Evolutionary conservation across 257 asterid species (phyloP).

Genomic region (Craterostigma plantagineum): DNA sequence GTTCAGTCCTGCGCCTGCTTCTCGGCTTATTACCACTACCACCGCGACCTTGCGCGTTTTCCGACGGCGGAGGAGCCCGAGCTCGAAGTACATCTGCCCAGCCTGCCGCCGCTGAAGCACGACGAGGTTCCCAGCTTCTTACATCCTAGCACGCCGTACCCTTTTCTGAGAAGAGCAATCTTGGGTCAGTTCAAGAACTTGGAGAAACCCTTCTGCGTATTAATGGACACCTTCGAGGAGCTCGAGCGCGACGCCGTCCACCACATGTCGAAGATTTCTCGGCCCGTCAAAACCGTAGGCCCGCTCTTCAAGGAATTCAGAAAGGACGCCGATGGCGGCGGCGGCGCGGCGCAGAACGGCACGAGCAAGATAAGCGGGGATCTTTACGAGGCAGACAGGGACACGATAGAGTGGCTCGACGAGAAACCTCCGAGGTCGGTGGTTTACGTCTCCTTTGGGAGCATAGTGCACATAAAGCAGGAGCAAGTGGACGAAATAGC

Average conservation of each 20-base stretch:
- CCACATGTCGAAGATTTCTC: background rate
- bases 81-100: background rate
- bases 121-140: background rate
- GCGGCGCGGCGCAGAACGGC: background rate
- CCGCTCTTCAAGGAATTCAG: conserved; percentile 33
- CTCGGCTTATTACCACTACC: background rate
- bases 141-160: background rate
- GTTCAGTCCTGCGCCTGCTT: background rate
- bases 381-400: conserved; percentile 20
- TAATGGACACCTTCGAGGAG: background rate
- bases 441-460: conserved; percentile 75
- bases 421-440: conserved; percentile 32
- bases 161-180: background rate
- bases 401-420: conserved; percentile 42
- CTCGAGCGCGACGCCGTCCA: conserved; percentile 13
- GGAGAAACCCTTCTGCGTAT: background rate
- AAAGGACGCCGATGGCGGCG: background rate
- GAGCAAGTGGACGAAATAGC: conserved; percentile 64
- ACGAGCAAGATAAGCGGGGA: conserved; percentile 19
- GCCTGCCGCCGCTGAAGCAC: background rate
- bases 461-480: conserved; percentile 32
- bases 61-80: background rate
- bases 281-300: conserved; percentile 42
- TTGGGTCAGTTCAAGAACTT: background rate
- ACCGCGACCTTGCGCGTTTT: background rate